Evolutionary conservation across 2,329 filamentous ascomycete genomes (phyloP).

Genomic region (Penicillium paneum): DNA sequence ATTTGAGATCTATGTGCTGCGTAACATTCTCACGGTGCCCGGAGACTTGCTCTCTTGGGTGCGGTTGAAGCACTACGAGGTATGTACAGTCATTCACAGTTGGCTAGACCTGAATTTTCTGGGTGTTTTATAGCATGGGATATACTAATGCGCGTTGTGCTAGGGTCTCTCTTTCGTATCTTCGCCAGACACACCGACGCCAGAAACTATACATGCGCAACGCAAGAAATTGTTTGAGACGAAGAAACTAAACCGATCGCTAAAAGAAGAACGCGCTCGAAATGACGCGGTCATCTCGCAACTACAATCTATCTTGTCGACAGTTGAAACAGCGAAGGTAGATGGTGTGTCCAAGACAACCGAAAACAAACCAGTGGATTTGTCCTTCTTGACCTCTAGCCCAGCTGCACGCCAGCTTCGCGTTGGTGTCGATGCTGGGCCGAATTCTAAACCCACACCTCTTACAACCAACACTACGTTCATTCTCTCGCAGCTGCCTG

Average conservation of each 20-base stretch:
- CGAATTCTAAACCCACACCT: slow-evolving; percentile 35
- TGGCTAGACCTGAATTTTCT: background rate
- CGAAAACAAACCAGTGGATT: slow-evolving; percentile 32
- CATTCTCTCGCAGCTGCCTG: slow-evolving; percentile 76
- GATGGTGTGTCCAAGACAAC: slow-evolving; percentile 15
- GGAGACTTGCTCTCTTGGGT: slow-evolving; percentile 74
- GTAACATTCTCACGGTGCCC: slow-evolving; percentile 74
- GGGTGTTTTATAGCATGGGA: background rate
- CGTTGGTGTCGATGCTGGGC: slow-evolving; percentile 40
- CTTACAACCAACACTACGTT: slow-evolving; percentile 59
- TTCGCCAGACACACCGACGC: slow-evolving; percentile 50
- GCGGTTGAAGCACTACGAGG: slow-evolving; percentile 79
- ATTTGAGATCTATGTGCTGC: slow-evolving; percentile 83
- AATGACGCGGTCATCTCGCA: slow-evolving; percentile 69
- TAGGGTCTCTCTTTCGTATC: slow-evolving; percentile 40
- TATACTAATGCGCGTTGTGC: background rate
- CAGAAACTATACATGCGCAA: slow-evolving; percentile 68
- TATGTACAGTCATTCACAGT: slow-evolving; percentile 28
- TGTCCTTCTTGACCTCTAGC: slow-evolving; percentile 57
- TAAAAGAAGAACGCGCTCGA: slow-evolving; percentile 66
- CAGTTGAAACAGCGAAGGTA: slow-evolving; percentile 19
- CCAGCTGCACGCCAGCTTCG: slow-evolving; percentile 47
- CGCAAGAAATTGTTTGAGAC: slow-evolving; percentile 73
- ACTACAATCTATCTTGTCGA: slow-evolving; percentile 58
- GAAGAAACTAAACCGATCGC: slow-evolving; percentile 66